A percentile compares a stretch with the other conserved stretches of the same genome.
Conservation (phyloP, 768 basidiomycete genomes). For the Pleurotus tuber-regium region DNA sequence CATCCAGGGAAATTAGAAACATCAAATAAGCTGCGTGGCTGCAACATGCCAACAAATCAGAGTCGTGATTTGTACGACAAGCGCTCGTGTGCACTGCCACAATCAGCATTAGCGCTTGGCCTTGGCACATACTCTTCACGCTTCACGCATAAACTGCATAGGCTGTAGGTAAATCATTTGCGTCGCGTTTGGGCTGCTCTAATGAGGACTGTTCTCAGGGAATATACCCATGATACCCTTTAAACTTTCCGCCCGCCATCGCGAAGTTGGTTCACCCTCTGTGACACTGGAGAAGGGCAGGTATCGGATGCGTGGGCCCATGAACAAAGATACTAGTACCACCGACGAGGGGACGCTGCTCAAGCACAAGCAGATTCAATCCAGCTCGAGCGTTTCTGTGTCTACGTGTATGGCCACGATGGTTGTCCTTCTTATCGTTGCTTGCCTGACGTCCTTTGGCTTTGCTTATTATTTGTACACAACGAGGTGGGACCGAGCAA, state of each 20-base stretch:
- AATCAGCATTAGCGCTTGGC: background rate
- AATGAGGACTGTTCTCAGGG: background rate
- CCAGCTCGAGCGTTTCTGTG: constrained; percentile 12
- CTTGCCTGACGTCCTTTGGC: constrained; percentile 52
- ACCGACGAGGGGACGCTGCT: constrained; percentile 3
- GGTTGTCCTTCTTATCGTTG: constrained; percentile 43
- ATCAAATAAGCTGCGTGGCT: too few species aligned
- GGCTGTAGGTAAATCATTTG: background rate
- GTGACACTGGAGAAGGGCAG: constrained; percentile 63
- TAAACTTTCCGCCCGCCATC: constrained; percentile 8
- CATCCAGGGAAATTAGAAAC: background rate
- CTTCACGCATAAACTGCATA: background rate
- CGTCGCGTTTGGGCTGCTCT: background rate
- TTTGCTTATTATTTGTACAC: constrained; percentile 63
- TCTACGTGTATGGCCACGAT: constrained; percentile 40
- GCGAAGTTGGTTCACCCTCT: constrained; percentile 48
- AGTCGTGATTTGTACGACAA: background rate
- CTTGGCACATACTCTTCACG: too few species aligned
- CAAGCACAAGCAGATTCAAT: background rate
- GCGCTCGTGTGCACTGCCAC: background rate
- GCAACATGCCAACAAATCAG: too few species aligned
- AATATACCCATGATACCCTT: constrained; percentile 12
- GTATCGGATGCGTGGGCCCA: constrained; percentile 57
- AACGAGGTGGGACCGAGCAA: constrained; percentile 50
- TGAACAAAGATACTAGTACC: constrained; percentile 5